Conservation (phyloP, 768 basidiomycete species). For the Vishniacozyma victoriae region DNA sequence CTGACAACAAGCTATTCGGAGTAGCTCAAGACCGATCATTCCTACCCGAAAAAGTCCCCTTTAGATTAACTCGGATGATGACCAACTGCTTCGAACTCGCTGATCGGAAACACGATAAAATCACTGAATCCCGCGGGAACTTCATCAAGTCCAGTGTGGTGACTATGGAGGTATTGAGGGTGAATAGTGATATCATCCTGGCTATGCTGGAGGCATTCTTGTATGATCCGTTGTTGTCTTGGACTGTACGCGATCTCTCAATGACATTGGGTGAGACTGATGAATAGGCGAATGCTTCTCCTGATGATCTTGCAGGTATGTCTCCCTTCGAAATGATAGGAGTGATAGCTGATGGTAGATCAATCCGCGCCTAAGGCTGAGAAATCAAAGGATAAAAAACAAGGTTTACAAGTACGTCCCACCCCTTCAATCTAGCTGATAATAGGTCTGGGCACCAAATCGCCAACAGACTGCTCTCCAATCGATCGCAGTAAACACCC, state of each 20-base stretch:
- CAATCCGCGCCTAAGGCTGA: too few species aligned
- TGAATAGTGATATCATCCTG: conserved; percentile 45
- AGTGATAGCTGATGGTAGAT: too few species aligned
- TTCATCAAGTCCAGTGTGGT: conserved; percentile 46
- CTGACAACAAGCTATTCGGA: conserved; percentile 32
- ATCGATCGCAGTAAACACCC: too few species aligned
- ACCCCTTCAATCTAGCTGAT: too few species aligned
- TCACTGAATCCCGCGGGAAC: conserved; percentile 33
- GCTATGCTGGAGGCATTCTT: conserved; percentile 49
- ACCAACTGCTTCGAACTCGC: conserved; percentile 45
- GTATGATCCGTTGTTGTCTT: conserved; percentile 47
- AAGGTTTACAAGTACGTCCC: too few species aligned
- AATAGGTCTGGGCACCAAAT: too few species aligned
- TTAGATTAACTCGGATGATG: conserved; percentile 49
- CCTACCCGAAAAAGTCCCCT: conserved; percentile 49
- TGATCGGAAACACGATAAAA: background rate
- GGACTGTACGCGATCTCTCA: conserved; percentile 27
- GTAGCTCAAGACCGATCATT: conserved; percentile 44
- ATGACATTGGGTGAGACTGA: too few species aligned
- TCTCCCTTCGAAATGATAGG: too few species aligned
- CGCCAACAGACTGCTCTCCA: too few species aligned
- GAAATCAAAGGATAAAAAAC: too few species aligned
- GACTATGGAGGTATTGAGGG: conserved; percentile 44
- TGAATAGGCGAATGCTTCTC: too few species aligned
- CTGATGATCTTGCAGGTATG: too few species aligned